phyloP scores from a whole-genome alignment of 345 rosid species.

The Eucalyptus marginata region DNA sequence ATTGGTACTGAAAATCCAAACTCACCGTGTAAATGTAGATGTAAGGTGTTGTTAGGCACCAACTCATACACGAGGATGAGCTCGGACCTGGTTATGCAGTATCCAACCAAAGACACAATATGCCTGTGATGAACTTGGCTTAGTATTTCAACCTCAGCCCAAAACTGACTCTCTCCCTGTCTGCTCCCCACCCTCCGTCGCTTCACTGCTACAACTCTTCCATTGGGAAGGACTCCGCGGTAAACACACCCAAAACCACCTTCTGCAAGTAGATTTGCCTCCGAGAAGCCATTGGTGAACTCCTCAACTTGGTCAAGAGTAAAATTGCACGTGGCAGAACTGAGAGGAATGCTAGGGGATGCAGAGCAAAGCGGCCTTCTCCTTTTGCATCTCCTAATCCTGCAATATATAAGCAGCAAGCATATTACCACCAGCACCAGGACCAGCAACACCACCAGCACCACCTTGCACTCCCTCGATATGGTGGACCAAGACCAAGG shows the following conservation, averaged over 20 bases:
- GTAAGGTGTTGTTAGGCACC: conserved; percentile 25
- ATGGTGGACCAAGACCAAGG: conserved; percentile 11
- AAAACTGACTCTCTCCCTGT: conserved; percentile 22
- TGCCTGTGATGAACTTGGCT: conserved; percentile 31
- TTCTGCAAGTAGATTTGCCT: no score
- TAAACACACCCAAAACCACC: no score
- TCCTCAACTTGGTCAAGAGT: no score
- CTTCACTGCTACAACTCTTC: conserved; percentile 27
- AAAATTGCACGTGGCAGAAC: no score
- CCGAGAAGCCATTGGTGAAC: no score
- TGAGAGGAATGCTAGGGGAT: no score
- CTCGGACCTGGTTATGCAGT: conserved; percentile 16
- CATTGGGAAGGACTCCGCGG: conserved; percentile 16
- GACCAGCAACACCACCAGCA: not conserved
- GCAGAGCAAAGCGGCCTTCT: no score
- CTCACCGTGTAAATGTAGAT: conserved; percentile 28
- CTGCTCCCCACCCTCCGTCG: conserved; percentile 19
- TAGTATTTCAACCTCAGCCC: conserved; percentile 11
- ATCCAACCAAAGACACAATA: conserved; percentile 35
- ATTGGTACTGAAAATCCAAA: not conserved
- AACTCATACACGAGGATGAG: conserved; percentile 39
- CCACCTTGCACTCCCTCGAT: conserved; percentile 38
- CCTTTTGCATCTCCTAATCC: no score
- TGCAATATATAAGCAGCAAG: not conserved
- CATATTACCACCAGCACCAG: conserved; percentile 11